These are phyloP conservation scores for Mycena kentingensis DNA, from an alignment of 768 basidiomycete genomes.

Conservation along the genomic window DNA sequence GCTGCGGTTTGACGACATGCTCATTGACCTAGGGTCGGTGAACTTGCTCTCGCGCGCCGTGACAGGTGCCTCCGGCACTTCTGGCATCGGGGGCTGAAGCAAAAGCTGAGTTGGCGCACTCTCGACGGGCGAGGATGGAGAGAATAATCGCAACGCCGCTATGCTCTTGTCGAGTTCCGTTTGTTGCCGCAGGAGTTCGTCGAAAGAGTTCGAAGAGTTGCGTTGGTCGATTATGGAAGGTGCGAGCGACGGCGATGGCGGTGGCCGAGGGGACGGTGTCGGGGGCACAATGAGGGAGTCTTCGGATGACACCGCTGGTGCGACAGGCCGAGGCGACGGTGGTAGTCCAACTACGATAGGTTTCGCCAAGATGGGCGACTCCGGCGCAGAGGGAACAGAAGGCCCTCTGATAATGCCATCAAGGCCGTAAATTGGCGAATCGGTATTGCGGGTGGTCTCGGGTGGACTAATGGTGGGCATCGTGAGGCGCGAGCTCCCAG, in stretches of 20 bases:
- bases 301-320: no score
- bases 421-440: conserved; percentile 50
- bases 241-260: conserved; percentile 4
- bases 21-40: background rate
- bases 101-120: no score
- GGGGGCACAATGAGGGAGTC: background rate
- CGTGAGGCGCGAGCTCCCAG: conserved; percentile 18
- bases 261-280: background rate
- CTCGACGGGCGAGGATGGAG: conserved; percentile 26
- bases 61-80: conserved; percentile 1
- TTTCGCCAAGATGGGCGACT: conserved; percentile 17
- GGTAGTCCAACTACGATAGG: no score
- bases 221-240: conserved; percentile 24
- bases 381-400: conserved; percentile 10
- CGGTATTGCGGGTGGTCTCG: conserved; percentile 19
- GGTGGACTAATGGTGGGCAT: conserved; percentile 7
- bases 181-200: conserved; percentile 60
- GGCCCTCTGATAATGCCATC: conserved; percentile 36
- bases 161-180: conserved; percentile 67
- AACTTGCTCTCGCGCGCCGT: background rate
- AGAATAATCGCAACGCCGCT: conserved; percentile 53
- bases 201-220: conserved; percentile 41
- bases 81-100: conserved; percentile 6
- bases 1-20: conserved; percentile 34
- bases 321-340: no score